Conservation (phyloP, 139 green algal species). For the Chara braunii region DNA sequence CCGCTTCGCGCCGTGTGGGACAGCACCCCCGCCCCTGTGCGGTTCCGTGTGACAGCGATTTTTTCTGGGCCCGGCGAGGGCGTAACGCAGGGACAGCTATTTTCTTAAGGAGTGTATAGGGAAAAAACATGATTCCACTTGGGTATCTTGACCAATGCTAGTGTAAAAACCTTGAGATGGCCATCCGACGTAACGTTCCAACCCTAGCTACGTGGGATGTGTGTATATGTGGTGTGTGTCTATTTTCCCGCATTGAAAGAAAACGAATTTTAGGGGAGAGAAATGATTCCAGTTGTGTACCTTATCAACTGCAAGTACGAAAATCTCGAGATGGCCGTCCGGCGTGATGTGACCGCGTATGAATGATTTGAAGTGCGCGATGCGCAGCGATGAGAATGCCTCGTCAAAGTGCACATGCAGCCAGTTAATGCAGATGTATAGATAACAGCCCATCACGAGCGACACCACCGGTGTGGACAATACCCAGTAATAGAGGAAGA, state of each 20-base stretch:
- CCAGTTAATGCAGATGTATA: conserved; percentile 67
- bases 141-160: background rate
- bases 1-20: too few relatives aligned
- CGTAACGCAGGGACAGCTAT: too few relatives aligned
- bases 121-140: background rate
- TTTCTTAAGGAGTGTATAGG: too few relatives aligned
- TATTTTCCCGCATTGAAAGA: too few relatives aligned
- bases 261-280: background rate
- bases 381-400: conserved; percentile 64
- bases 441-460: conserved; percentile 74
- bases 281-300: background rate
- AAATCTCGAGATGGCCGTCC: background rate
- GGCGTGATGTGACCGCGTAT: conserved; percentile 64
- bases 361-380: conserved; percentile 71
- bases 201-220: too few relatives aligned
- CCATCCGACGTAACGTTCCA: conserved; percentile 57
- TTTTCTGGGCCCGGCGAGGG: too few relatives aligned
- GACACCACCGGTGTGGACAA: conserved; percentile 72
- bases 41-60: too few relatives aligned
- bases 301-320: background rate
- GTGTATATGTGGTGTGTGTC: too few relatives aligned
- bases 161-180: background rate
- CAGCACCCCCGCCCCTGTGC: too few relatives aligned
- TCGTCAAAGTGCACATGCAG: conserved; percentile 80
- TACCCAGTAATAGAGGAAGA: conserved; percentile 84